Conservation (phyloP, 176 grass and related monocot genomes). For the Miscanthus lutarioriparius region DNA sequence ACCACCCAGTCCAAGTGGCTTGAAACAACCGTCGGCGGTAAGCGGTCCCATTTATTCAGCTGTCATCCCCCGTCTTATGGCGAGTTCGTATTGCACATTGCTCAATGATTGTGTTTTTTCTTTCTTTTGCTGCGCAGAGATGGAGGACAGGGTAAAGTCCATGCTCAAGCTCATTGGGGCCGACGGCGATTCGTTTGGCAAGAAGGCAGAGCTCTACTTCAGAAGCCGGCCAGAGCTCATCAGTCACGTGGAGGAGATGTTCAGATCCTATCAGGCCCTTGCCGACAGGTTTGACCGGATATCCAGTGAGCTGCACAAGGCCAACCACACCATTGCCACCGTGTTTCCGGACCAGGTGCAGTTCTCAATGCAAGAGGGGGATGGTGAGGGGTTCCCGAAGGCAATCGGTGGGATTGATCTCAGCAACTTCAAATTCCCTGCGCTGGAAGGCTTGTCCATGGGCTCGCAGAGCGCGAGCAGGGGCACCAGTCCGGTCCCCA, state of each 20-base stretch:
- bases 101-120: neutral
- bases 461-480: constrained; percentile 34
- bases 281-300: constrained; percentile 69
- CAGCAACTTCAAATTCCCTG: constrained; percentile 47
- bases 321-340: constrained; percentile 89
- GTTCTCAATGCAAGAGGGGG: constrained; percentile 61
- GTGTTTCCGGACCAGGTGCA: constrained; percentile 85
- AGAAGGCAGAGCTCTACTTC: constrained; percentile 96
- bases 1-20: constrained; percentile 86
- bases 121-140: constrained; percentile 48
- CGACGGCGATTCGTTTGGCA: constrained; percentile 77
- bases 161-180: constrained; percentile 92
- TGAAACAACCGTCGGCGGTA: constrained; percentile 67
- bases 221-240: constrained; percentile 80
- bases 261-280: constrained; percentile 68
- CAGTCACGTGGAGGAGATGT: constrained; percentile 81
- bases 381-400: constrained; percentile 49
- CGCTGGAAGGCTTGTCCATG: constrained; percentile 43
- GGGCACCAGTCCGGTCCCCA: constrained; percentile 29
- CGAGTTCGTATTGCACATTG: neutral
- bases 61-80: neutral
- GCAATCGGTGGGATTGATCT: constrained; percentile 51
- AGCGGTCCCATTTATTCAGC: neutral
- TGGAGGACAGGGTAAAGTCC: constrained; percentile 73
- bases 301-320: constrained; percentile 87